phyloP scores from a whole-genome alignment of 2,329 filamentous ascomycete species.

The Alternaria arbusti region DNA sequence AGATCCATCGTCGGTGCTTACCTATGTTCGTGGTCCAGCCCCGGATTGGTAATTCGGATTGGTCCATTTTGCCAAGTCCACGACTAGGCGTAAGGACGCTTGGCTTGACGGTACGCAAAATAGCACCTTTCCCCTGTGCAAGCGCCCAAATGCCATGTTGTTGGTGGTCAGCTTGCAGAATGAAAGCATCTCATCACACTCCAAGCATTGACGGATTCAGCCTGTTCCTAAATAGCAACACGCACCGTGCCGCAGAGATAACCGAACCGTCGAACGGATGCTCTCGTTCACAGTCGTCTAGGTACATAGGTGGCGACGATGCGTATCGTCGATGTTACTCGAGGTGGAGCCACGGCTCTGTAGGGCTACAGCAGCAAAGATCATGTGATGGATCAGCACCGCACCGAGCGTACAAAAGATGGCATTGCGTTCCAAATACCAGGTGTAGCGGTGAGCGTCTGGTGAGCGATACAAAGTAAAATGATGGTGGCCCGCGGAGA shows the following conservation, averaged over 20 bases:
- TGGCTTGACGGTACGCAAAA: not conserved
- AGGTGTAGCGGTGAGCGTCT: not conserved
- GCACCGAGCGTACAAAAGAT: not conserved
- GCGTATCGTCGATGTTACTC: not conserved
- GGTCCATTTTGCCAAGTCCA: not conserved
- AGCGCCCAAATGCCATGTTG: not conserved
- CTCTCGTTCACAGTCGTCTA: not conserved
- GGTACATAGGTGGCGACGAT: not conserved
- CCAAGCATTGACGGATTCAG: not conserved
- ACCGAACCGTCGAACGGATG: not conserved
- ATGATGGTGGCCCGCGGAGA: not conserved
- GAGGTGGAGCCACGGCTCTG: not conserved
- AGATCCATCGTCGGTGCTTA: constrained; percentile 1
- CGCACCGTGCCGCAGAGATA: not conserved
- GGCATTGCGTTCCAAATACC: not conserved
- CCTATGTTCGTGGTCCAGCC: not conserved
- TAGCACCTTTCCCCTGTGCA: not conserved
- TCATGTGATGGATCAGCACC: not conserved
- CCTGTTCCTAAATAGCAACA: not conserved
- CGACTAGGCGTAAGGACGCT: not conserved
- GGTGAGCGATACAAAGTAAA: not conserved
- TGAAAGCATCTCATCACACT: not conserved
- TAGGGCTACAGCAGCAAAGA: not conserved
- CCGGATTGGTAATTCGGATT: not conserved
- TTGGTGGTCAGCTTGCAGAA: not conserved